phyloP scores from a whole-genome alignment of 2,329 filamentous ascomycete genomes.

The Microdochium nivale region DNA sequence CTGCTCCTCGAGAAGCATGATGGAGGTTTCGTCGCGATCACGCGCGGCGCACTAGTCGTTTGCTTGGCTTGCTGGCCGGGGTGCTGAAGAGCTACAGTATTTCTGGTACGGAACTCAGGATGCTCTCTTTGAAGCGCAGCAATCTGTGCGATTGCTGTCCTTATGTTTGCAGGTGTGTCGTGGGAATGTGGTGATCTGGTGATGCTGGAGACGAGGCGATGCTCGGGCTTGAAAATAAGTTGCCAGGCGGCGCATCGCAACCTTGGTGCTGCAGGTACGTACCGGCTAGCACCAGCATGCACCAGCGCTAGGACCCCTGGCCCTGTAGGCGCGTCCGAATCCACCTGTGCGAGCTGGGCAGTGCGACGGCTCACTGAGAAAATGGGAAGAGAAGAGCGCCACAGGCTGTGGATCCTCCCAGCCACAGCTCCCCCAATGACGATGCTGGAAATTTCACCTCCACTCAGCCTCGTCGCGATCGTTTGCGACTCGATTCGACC shows the following conservation, averaged over 20 bases:
- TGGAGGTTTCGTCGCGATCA: conserved; percentile 7
- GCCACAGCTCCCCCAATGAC: background rate
- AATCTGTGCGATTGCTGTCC: too few species aligned
- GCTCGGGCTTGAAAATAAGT: background rate
- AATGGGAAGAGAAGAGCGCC: too few species aligned
- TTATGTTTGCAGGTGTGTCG: too few species aligned
- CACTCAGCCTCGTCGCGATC: background rate
- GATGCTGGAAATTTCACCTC: background rate
- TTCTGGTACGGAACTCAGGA: too few species aligned
- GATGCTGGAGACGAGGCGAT: background rate
- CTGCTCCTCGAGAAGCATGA: conserved; percentile 85
- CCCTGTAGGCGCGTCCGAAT: background rate
- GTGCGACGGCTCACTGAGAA: too few species aligned
- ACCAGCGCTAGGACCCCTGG: background rate
- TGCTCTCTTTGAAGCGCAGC: too few species aligned
- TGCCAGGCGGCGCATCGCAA: background rate
- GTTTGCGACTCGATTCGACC: background rate
- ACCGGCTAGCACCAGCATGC: background rate
- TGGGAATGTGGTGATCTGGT: background rate
- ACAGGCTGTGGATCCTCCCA: background rate
- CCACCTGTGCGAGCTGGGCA: background rate
- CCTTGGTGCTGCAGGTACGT: background rate
- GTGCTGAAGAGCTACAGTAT: too few species aligned
- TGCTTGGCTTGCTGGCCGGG: too few species aligned
- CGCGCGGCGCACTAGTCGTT: too few species aligned